Conservation (phyloP, 306 rosid species). For the Rosa lucieae region DNA sequence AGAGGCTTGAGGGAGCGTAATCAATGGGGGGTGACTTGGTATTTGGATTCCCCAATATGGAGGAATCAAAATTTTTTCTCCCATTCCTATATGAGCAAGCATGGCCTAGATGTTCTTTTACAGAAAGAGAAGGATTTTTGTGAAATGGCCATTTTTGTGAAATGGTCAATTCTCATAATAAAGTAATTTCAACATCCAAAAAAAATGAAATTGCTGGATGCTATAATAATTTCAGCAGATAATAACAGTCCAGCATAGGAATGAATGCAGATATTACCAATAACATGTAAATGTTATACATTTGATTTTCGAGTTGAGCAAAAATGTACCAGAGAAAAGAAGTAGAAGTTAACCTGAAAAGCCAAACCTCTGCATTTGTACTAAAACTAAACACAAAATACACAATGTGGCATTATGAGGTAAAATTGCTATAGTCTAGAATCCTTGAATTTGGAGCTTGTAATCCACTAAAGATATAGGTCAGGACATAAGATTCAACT, state of each 20-base stretch:
- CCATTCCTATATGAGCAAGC: background rate
- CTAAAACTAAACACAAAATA: background rate
- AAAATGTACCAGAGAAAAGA: background rate
- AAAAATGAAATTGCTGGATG: background rate
- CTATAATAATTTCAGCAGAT: background rate
- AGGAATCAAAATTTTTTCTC: too few species aligned
- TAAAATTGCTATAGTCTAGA: background rate
- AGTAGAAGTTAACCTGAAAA: background rate
- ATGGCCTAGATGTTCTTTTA: background rate
- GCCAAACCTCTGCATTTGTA: background rate
- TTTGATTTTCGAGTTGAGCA: background rate
- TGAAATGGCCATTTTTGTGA: background rate
- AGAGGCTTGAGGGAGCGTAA: background rate
- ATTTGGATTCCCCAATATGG: too few species aligned
- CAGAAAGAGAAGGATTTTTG: background rate
- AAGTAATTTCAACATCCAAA: background rate
- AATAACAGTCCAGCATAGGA: background rate
- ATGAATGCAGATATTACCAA: background rate
- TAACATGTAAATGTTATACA: background rate
- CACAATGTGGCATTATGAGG: background rate
- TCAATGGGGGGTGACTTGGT: too few species aligned
- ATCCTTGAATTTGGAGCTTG: slow-evolving; percentile 2
- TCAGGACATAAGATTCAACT: background rate
- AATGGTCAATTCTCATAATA: background rate
- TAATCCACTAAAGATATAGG: background rate